Evolutionary conservation across 1,139 yeast genomes (phyloP).

Genomic region (Debaryomycetaceae sp.): DNA sequence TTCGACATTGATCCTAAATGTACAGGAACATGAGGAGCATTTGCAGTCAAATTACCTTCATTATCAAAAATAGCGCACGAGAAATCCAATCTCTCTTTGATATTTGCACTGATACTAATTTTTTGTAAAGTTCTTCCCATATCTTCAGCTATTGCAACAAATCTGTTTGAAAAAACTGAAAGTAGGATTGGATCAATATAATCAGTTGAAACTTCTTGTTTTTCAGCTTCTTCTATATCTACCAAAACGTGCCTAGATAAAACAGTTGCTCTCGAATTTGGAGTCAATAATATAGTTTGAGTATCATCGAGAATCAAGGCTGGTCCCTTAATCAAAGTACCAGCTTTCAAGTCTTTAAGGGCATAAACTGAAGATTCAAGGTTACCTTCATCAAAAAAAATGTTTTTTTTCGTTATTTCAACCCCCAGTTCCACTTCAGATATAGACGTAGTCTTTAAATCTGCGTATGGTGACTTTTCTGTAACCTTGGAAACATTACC

Average conservation of each 20-base stretch:
- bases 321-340: slow-evolving; percentile 58
- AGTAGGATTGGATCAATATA: slow-evolving; percentile 55
- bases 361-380: slow-evolving; percentile 43
- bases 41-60: slow-evolving; percentile 17
- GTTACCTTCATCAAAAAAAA: slow-evolving; percentile 33
- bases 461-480: neutral
- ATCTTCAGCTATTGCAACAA: slow-evolving; percentile 76
- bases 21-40: slow-evolving; percentile 21
- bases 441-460: slow-evolving; percentile 5
- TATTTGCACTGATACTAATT: slow-evolving; percentile 60
- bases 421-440: slow-evolving; percentile 39
- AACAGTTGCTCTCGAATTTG: slow-evolving; percentile 53
- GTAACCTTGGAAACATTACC: slow-evolving; percentile 1
- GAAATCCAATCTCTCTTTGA: slow-evolving; percentile 68
- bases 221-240: slow-evolving; percentile 13
- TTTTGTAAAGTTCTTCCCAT: slow-evolving; percentile 69
- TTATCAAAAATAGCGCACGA: slow-evolving; percentile 42
- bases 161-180: slow-evolving; percentile 66
- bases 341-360: slow-evolving; percentile 45
- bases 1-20: slow-evolving; percentile 21
- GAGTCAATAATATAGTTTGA: slow-evolving; percentile 75
- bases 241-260: slow-evolving; percentile 44
- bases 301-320: slow-evolving; percentile 81
- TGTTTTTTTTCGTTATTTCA: slow-evolving; percentile 9
- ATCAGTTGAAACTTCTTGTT: slow-evolving; percentile 12